Conservation (phyloP, 179 eudicot species). For the Amaranthus tricolor region DNA sequence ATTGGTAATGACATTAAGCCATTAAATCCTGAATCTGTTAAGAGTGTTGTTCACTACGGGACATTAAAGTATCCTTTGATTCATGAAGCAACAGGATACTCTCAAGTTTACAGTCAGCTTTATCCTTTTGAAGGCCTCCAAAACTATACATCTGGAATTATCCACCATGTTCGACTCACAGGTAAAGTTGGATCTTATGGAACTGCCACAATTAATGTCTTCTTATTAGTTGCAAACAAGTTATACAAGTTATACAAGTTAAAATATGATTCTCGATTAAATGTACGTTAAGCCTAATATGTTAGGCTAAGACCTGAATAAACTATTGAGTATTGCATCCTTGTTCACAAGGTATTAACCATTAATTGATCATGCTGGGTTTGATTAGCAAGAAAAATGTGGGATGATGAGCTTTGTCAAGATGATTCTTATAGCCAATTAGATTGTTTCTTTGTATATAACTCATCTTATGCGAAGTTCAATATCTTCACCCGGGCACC, state of each 20-base stretch:
- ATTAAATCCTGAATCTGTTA: constrained; percentile 55
- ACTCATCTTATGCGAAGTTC: background rate
- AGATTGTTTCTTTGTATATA: background rate
- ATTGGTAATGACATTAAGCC: constrained; percentile 72
- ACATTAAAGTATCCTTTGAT: constrained; percentile 31
- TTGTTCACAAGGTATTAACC: background rate
- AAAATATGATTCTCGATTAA: background rate
- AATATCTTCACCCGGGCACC: too few species aligned
- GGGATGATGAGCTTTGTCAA: background rate
- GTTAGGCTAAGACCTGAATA: background rate
- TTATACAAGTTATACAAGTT: too few species aligned
- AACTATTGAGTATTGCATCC: background rate
- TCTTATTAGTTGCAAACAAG: background rate
- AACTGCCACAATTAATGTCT: background rate
- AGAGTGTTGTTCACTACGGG: constrained; percentile 77
- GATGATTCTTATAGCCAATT: background rate
- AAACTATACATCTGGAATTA: constrained; percentile 96
- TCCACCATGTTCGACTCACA: constrained; percentile 87
- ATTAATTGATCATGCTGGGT: background rate
- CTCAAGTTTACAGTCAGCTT: constrained; percentile 81
- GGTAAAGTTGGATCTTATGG: constrained; percentile 36
- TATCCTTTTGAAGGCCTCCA: constrained; percentile 90
- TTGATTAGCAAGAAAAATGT: background rate
- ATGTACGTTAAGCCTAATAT: background rate
- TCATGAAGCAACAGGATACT: constrained; percentile 61